Evolutionary conservation across 345 rosid species (phyloP).

Genomic region (Combretum micranthum): DNA sequence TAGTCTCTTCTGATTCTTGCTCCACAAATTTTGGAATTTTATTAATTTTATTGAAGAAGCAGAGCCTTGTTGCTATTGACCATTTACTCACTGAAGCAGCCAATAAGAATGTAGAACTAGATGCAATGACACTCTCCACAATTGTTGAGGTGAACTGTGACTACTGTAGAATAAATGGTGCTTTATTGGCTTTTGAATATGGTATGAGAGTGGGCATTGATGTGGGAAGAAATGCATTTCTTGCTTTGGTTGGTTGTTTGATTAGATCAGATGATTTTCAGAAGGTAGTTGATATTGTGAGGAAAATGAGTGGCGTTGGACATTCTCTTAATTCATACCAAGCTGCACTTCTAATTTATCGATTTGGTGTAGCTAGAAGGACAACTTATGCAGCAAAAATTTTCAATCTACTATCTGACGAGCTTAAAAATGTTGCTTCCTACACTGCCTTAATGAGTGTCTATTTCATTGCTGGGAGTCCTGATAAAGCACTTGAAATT

Average conservation of each 20-base stretch:
- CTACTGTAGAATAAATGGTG: conserved; percentile 39
- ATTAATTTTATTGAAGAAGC: conserved; percentile 50
- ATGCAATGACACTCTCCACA: conserved; percentile 37
- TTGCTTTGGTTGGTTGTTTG: conserved; percentile 44
- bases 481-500: conserved; percentile 60
- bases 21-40: conserved; percentile 35
- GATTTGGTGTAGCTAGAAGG: conserved; percentile 69
- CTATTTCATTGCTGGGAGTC: conserved; percentile 65
- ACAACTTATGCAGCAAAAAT: conserved; percentile 54
- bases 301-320: conserved; percentile 49
- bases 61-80: conserved; percentile 56
- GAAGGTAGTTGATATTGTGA: conserved; percentile 37
- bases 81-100: conserved; percentile 32
- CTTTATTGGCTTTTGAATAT: conserved; percentile 56
- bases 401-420: conserved; percentile 51
- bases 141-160: conserved; percentile 39
- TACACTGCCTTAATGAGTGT: conserved; percentile 64
- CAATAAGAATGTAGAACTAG: conserved; percentile 32
- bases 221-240: conserved; percentile 51
- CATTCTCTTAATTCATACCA: conserved; percentile 55
- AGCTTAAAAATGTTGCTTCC: conserved; percentile 54
- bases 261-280: conserved; percentile 36
- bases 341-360: conserved; percentile 50
- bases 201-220: conserved; percentile 37
- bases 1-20: conserved; percentile 17